A percentile compares a stretch with the other conserved stretches of the same genome.
These are phyloP conservation scores for Solioccasus polychromus DNA, from an alignment of 768 basidiomycete genomes.

Conservation along the genomic window DNA sequence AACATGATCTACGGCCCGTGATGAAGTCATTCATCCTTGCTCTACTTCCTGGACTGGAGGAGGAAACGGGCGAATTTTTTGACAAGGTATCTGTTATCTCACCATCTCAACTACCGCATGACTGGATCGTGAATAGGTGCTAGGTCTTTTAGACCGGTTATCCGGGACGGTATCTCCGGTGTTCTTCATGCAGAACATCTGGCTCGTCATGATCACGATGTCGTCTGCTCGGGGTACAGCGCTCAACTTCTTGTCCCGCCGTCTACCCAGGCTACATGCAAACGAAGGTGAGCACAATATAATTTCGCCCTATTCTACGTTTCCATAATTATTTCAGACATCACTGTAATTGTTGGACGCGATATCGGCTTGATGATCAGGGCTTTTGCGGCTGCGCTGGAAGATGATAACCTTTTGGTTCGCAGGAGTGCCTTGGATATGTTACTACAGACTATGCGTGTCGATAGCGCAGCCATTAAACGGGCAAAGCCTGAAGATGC, in stretches of 20 bases:
- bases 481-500: constrained; percentile 72
- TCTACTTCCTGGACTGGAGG: constrained; percentile 91
- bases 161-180: constrained; percentile 81
- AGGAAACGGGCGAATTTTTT: constrained; percentile 97
- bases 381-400: constrained; percentile 86
- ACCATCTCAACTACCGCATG: not conserved
- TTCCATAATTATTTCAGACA: constrained; percentile 39
- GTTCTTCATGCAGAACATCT: constrained; percentile 95
- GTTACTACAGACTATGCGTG: constrained; percentile 67
- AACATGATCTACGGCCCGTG: constrained; percentile 75
- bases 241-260: constrained; percentile 80
- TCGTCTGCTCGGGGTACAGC: constrained; percentile 83
- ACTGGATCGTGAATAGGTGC: constrained; percentile 49
- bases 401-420: constrained; percentile 91
- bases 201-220: constrained; percentile 90
- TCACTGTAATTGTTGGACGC: constrained; percentile 69
- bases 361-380: constrained; percentile 94
- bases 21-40: constrained; percentile 96
- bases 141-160: constrained; percentile 74
- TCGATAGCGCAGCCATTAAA: constrained; percentile 70
- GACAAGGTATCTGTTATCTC: constrained; percentile 57
- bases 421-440: constrained; percentile 84
- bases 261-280: constrained; percentile 66
- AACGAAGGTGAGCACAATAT: constrained; percentile 57
- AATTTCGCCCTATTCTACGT: not conserved